These are phyloP conservation scores for Lasiodiplodia sp. DNA, from an alignment of 2,329 filamentous ascomycete species.

Conservation along the genomic window DNA sequence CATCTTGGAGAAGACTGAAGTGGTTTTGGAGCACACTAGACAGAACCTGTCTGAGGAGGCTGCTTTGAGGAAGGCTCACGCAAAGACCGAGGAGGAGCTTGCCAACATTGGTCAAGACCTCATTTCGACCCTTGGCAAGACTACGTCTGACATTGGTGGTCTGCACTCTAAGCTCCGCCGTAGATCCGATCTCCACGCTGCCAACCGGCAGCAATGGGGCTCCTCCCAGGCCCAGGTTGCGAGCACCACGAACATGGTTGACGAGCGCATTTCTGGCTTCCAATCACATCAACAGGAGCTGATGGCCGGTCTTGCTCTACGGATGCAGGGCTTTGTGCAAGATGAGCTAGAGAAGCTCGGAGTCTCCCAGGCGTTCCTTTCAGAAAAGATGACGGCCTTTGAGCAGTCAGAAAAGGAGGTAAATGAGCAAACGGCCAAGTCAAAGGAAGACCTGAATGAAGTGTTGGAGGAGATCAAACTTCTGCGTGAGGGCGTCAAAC, in stretches of 20 bases:
- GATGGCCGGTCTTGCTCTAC: conserved; percentile 70
- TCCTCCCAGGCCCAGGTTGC: conserved; percentile 77
- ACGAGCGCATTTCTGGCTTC: conserved; percentile 76
- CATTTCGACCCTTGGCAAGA: conserved; percentile 77
- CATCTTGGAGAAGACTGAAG: conserved; percentile 86
- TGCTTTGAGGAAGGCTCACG: conserved; percentile 79
- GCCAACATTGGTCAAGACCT: conserved; percentile 76
- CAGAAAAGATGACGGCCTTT: conserved; percentile 73
- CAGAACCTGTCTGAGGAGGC: conserved; percentile 81
- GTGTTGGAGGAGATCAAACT: conserved; percentile 90
- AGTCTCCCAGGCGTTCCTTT: conserved; percentile 72
- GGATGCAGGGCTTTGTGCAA: conserved; percentile 79
- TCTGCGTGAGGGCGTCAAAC: conserved; percentile 88
- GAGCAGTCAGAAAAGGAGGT: conserved; percentile 72
- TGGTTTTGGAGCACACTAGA: conserved; percentile 79
- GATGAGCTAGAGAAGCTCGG: conserved; percentile 77
- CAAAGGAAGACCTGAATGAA: conserved; percentile 87
- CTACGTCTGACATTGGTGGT: conserved; percentile 80
- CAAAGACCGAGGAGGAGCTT: conserved; percentile 82
- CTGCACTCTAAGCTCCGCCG: conserved; percentile 87
- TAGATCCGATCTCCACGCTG: conserved; percentile 80
- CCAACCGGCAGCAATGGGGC: conserved; percentile 82
- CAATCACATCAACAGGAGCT: conserved; percentile 75
- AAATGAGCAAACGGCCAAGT: conserved; percentile 69
- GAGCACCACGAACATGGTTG: conserved; percentile 78